A percentile compares a stretch with the other conserved stretches of the same genome.
These are phyloP conservation scores for Candida vaughaniae DNA, from an alignment of 805 yeast species.

Conservation along the genomic window DNA sequence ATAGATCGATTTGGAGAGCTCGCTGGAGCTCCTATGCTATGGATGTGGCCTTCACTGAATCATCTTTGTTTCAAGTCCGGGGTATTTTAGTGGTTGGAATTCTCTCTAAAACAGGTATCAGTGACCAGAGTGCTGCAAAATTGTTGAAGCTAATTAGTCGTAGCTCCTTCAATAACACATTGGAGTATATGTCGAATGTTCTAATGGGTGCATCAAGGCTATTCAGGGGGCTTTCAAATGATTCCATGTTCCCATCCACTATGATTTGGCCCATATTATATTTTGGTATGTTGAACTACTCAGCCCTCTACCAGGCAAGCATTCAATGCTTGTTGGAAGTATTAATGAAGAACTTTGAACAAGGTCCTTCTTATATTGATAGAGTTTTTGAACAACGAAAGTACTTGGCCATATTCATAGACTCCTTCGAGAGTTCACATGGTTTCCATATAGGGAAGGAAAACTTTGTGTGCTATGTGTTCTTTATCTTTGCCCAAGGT, in stretches of 20 bases:
- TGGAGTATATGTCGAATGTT: constrained; percentile 34
- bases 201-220: constrained; percentile 43
- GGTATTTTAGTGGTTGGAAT: constrained; percentile 71
- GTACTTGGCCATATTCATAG: constrained; percentile 41
- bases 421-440: constrained; percentile 42
- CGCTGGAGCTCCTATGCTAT: constrained; percentile 66
- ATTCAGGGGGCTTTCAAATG: constrained; percentile 46
- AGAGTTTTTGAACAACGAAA: constrained; percentile 30
- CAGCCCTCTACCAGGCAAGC: constrained; percentile 34
- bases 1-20: constrained; percentile 55
- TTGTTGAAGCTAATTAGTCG: constrained; percentile 26
- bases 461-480: constrained; percentile 53
- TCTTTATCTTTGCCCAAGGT: constrained; percentile 54
- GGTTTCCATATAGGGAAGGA: constrained; percentile 38
- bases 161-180: constrained; percentile 18
- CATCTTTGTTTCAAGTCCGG: constrained; percentile 62
- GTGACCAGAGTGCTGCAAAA: constrained; percentile 47
- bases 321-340: constrained; percentile 27
- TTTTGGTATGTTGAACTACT: constrained; percentile 26
- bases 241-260: constrained; percentile 46
- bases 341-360: constrained; percentile 23
- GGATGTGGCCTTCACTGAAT: constrained; percentile 57
- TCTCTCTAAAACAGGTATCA: constrained; percentile 60
- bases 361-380: constrained; percentile 22
- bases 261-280: constrained; percentile 49